Conservation (phyloP, 208 protist species). For the Trypanosoma vivax region DNA sequence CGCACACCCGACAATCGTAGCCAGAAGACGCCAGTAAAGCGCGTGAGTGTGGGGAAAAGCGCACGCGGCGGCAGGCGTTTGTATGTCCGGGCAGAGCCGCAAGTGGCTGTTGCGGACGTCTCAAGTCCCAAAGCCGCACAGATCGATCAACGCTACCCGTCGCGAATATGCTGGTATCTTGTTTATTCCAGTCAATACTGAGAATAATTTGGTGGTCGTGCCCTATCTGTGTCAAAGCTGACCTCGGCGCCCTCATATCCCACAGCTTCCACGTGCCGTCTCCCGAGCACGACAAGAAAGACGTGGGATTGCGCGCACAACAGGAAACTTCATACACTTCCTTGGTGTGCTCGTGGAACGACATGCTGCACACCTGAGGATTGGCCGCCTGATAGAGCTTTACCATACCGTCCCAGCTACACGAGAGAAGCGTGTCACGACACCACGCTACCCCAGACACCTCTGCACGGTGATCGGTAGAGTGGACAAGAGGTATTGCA, state of each 20-base stretch:
- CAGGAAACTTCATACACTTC: conserved; percentile 86
- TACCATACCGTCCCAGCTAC: conserved; percentile 78
- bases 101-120: conserved; percentile 63
- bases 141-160: conserved; percentile 81
- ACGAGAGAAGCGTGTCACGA: conserved; percentile 73
- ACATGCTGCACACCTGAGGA: conserved; percentile 49
- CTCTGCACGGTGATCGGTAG: conserved; percentile 71
- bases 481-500: conserved; percentile 66
- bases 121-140: conserved; percentile 82
- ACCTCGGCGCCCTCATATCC: conserved; percentile 62
- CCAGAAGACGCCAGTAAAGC: conserved; percentile 67
- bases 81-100: conserved; percentile 78
- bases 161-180: conserved; percentile 84
- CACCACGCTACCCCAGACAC: conserved; percentile 79
- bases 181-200: conserved; percentile 88
- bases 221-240: conserved; percentile 70
- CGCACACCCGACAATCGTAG: conserved; percentile 87
- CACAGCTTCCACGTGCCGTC: conserved; percentile 90
- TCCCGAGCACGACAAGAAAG: conserved; percentile 83
- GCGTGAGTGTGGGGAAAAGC: conserved; percentile 70
- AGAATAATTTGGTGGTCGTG: conserved; percentile 86
- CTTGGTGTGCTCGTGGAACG: conserved; percentile 82
- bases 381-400: conserved; percentile 73
- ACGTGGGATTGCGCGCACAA: conserved; percentile 59
- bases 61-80: conserved; percentile 82